A percentile compares a stretch with the other conserved stretches of the same genome.
Conservation (phyloP, 768 basidiomycete genomes). For the Boletus rufocinnamomeus region DNA sequence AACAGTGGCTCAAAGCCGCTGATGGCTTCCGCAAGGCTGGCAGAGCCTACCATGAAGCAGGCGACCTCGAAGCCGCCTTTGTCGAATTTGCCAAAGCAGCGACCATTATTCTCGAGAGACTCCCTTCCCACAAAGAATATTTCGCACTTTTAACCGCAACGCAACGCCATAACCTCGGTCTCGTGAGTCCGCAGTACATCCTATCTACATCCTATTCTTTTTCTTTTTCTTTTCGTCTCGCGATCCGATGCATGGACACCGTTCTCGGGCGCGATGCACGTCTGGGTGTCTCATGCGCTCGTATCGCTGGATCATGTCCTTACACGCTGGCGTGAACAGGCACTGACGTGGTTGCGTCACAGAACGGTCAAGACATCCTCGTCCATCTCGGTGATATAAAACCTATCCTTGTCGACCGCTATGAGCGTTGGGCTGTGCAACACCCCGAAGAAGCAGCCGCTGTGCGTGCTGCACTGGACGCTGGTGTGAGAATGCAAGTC, state of each 20-base stretch:
- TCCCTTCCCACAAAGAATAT: conserved; percentile 75
- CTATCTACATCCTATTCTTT: not conserved
- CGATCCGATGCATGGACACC: conserved; percentile 2
- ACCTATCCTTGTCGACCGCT: conserved; percentile 59
- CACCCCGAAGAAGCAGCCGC: conserved; percentile 41
- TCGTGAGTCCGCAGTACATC: conserved; percentile 53
- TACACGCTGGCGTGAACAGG: conserved; percentile 5
- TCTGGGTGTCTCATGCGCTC: not conserved
- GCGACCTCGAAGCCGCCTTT: conserved; percentile 72
- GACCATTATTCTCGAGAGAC: conserved; percentile 73
- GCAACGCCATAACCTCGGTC: conserved; percentile 66
- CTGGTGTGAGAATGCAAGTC: conserved; percentile 22
- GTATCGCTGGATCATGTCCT: not conserved
- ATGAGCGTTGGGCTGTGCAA: conserved; percentile 57
- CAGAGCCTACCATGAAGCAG: conserved; percentile 45
- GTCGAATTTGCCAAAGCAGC: conserved; percentile 72
- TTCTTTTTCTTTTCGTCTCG: not conserved
- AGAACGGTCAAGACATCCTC: conserved; percentile 80
- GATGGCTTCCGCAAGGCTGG: conserved; percentile 62
- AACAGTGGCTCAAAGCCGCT: conserved; percentile 65
- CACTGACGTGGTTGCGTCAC: conserved; percentile 24
- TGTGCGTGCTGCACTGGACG: conserved; percentile 25
- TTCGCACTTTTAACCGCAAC: conserved; percentile 49
- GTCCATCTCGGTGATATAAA: conserved; percentile 66
- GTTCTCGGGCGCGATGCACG: not conserved